These are phyloP conservation scores for Cryptococcus maquisensis DNA, from an alignment of 1,284 basidiomycete species.

Conservation along the genomic window DNA sequence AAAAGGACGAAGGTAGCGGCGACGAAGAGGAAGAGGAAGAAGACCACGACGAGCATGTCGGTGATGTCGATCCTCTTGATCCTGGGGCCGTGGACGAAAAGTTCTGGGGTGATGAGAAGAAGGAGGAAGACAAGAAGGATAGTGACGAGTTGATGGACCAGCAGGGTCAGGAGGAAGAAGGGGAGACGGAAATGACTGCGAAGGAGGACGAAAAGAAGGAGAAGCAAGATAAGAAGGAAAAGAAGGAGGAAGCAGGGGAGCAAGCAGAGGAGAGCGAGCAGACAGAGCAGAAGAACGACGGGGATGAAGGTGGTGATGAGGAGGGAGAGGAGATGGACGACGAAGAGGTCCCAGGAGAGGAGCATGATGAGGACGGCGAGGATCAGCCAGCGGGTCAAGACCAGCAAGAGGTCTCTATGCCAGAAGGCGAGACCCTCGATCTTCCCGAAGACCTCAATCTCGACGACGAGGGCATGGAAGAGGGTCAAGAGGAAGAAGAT, in stretches of 20 bases:
- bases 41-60: conserved; percentile 75
- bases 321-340: conserved; percentile 24
- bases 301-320: conserved; percentile 44
- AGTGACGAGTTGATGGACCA: conserved; percentile 50
- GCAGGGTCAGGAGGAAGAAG: conserved; percentile 40
- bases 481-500: conserved; percentile 52
- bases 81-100: conserved; percentile 90
- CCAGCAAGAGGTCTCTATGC: conserved; percentile 60
- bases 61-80: conserved; percentile 80
- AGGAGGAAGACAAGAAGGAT: conserved; percentile 51
- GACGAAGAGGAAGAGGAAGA: conserved; percentile 58
- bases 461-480: conserved; percentile 51
- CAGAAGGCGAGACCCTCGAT: conserved; percentile 72
- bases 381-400: conserved; percentile 54
- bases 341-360: conserved; percentile 14
- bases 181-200: conserved; percentile 41
- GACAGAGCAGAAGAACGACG: conserved; percentile 40
- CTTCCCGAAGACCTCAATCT: conserved; percentile 78
- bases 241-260: conserved; percentile 26
- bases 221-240: conserved; percentile 40
- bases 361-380: conserved; percentile 45
- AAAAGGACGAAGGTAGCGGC: conserved; percentile 58
- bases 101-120: conserved; percentile 82
- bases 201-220: conserved; percentile 46
- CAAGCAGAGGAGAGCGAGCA: conserved; percentile 30